A percentile compares a stretch with the other conserved stretches of the same genome.
Conservation (phyloP, 2,329 filamentous ascomycete genomes). For the Fusarium sp. region DNA sequence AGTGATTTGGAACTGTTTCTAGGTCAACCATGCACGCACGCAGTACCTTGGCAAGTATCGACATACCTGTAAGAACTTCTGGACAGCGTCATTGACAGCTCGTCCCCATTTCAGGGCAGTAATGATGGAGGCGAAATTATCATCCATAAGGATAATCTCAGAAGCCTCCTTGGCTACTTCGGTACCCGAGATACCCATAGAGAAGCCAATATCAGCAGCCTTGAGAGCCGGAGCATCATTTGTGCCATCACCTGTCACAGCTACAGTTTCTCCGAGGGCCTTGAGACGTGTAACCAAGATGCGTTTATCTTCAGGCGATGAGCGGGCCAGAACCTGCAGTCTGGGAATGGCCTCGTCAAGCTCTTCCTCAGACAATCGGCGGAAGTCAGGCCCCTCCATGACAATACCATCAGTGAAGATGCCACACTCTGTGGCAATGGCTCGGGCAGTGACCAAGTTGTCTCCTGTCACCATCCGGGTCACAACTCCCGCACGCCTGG, state of each 20-base stretch:
- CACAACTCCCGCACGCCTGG: slow-evolving; percentile 79
- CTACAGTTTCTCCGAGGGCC: slow-evolving; percentile 79
- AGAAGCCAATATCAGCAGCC: slow-evolving; percentile 84
- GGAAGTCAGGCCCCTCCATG: slow-evolving; percentile 83
- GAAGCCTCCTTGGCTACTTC: slow-evolving; percentile 88
- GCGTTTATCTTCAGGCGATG: slow-evolving; percentile 81
- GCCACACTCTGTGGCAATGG: slow-evolving; percentile 82
- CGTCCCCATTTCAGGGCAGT: slow-evolving; percentile 85
- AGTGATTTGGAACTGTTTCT: slow-evolving; percentile 72
- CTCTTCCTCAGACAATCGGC: slow-evolving; percentile 73
- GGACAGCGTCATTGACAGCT: slow-evolving; percentile 80
- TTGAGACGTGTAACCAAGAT: slow-evolving; percentile 77
- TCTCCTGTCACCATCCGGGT: slow-evolving; percentile 90
- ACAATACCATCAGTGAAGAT: slow-evolving; percentile 77
- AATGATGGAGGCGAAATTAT: slow-evolving; percentile 86
- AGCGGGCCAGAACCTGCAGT: slow-evolving; percentile 77
- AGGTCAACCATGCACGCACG: fast-evolving
- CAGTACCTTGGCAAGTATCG: fast-evolving
- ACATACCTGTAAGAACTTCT: slow-evolving; percentile 72
- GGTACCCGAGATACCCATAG: slow-evolving; percentile 85
- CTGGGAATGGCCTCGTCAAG: slow-evolving; percentile 75
- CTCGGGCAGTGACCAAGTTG: slow-evolving; percentile 80
- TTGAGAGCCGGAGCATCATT: slow-evolving; percentile 86
- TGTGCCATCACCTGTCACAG: slow-evolving; percentile 84
- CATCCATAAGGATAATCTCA: slow-evolving; percentile 87